Base-by-base conservation (phyloP, 2,329 filamentous ascomycete species). In the Lachnellula hyalina region DNA sequence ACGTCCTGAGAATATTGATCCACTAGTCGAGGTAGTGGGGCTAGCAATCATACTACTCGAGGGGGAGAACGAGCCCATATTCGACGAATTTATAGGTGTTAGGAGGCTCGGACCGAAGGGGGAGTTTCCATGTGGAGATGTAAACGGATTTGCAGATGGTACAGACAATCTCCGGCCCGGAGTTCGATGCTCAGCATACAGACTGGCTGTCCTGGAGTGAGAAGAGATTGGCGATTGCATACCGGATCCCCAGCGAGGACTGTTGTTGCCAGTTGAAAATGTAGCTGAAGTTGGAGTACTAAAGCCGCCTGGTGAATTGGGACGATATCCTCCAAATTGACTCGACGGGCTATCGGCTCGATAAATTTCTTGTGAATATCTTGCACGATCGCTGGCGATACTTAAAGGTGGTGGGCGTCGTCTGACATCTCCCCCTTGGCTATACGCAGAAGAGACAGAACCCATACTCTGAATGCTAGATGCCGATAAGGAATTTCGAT, bases 271-370 rank as follows among this genome's bases (percentile, higher is more conserved):
- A 1, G 83, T 85, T 0, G 90, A 90, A 64, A 90, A 95, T 0
- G 89, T 89, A 11, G 88, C 84, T 1, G 91, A 93, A 0, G 89
- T 91, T 2, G 91, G 90, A 3, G 91, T 96, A 66, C 86, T 88
- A 60, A 87, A 89, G 36, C 89, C 88, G 56, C 81, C 83, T 0
- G 88, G 86, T 3, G 89, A 89, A 6, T 84, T 79, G 3, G 80
- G 78, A 25, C 84, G 80, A 63, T 87, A 87, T 21, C 21, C 21
- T n/a, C 78, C 75, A 63, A 86, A 87, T 51, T 84, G 80, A 54
- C 79, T 77, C 12, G 86, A 84, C 17, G 83, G 80, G 41, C 62
- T 65, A 7, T 67, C 64, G 12, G 62, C 81, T 82, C 52, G 80
- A 49, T 88, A 85, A 2, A 84, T 81, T 54, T 94, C 89, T 47